Conservation (phyloP, 2,329 filamentous ascomycete species). For the Fusarium irregulare region DNA sequence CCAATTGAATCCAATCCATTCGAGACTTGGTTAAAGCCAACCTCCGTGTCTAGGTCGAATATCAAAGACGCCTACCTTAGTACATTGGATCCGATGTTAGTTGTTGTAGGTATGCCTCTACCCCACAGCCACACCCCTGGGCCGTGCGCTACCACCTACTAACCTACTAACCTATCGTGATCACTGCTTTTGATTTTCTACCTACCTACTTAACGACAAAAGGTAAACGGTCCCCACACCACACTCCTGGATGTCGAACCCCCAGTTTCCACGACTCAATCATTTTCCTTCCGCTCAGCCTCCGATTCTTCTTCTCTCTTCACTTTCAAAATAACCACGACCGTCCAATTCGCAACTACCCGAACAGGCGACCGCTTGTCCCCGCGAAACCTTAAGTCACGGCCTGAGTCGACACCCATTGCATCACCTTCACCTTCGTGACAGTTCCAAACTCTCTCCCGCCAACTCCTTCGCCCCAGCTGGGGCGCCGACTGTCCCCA, state of each 20-base stretch:
- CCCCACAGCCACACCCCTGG: conserved; percentile 45
- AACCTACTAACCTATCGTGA: conserved; percentile 40
- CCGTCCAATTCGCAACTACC: conserved; percentile 10
- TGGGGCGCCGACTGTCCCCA: conserved; percentile 40
- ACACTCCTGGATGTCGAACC: conserved; percentile 43
- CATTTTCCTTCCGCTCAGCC: conserved; percentile 34
- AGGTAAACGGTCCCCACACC: conserved; percentile 39
- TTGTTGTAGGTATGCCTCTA: conserved; percentile 16
- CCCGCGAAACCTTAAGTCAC: conserved; percentile 1
- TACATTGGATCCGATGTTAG: not conserved
- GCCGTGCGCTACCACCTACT: conserved; percentile 29
- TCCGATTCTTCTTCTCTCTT: conserved; percentile 39
- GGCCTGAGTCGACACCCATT: conserved; percentile 10
- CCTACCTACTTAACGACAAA: conserved; percentile 3
- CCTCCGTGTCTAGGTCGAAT: not conserved
- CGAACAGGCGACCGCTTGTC: conserved; percentile 6
- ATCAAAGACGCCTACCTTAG: not conserved
- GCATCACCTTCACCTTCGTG: conserved; percentile 8
- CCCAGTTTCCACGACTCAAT: conserved; percentile 45
- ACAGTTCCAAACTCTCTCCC: conserved; percentile 26
- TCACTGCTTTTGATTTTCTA: conserved; percentile 38
- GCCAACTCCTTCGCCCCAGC: conserved; percentile 26
- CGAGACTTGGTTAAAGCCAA: not conserved
- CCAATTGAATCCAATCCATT: not conserved
- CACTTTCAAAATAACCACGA: conserved; percentile 19